phyloP scores from a whole-genome alignment of 306 rosid species.

The Oemleria cerasiformis region DNA sequence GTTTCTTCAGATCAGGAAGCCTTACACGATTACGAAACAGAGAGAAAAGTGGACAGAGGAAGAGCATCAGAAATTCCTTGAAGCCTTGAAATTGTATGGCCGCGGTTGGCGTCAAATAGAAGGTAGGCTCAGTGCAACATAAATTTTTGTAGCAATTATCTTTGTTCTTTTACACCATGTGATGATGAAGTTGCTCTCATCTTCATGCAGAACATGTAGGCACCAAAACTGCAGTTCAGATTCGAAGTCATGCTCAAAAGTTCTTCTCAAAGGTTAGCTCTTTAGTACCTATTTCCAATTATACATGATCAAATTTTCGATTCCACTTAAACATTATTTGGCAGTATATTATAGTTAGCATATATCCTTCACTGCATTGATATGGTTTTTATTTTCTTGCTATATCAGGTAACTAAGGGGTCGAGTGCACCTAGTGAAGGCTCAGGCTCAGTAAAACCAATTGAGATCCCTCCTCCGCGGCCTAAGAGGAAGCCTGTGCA shows the following conservation, averaged over 20 bases:
- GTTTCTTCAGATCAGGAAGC: constrained; percentile 70
- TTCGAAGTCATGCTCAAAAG: constrained; percentile 99
- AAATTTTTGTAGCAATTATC: constrained; percentile 5
- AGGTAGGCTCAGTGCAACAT: constrained; percentile 46
- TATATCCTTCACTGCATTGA: constrained; percentile 10
- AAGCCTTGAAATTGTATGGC: constrained; percentile 91
- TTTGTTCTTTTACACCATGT: constrained; percentile 8
- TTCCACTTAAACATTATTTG: neutral
- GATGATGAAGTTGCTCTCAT: constrained; percentile 33
- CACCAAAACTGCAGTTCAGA: constrained; percentile 95
- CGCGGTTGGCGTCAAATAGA: constrained; percentile 99
- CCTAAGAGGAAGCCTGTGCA: constrained; percentile 91
- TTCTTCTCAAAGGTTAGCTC: constrained; percentile 85
- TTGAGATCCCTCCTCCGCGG: constrained; percentile 93
- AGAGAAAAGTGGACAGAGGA: constrained; percentile 97
- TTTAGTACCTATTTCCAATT: constrained; percentile 12
- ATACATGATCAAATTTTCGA: neutral
- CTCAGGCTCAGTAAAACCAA: constrained; percentile 52
- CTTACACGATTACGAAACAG: constrained; percentile 85
- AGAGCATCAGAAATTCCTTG: constrained; percentile 89
- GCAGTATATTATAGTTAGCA: constrained; percentile 9
- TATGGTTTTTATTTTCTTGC: constrained; percentile 27
- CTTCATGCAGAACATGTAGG: constrained; percentile 89
- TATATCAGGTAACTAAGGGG: constrained; percentile 69
- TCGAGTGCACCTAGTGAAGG: constrained; percentile 53